Base-by-base conservation (phyloP, 164 flowering plant genomes). In the Brasenia schreberi region DNA sequence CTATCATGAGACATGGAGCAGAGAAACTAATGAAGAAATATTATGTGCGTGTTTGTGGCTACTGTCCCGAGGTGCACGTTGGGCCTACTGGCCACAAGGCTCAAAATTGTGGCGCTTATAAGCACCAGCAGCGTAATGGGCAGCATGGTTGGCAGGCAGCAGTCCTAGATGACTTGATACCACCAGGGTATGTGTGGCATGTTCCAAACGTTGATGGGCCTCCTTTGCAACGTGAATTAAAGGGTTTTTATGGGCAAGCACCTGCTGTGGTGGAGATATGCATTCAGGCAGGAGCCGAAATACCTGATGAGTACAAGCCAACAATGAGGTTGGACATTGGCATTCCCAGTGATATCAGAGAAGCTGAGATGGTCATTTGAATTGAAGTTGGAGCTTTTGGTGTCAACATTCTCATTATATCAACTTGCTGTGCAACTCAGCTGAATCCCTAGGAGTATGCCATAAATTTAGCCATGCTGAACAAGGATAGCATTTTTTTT, bases 61-160 rank as follows among this genome's bases (percentile, higher is more conserved):
- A 94, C 67, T 94, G 99, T 72, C 97, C 97, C 0, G 99, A 94
- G 73, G 79, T 94, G 18, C 99, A 94, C 59, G 85, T 94, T 10
- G 97, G 97, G 7, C 74, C 87, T 5, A 76, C 71, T n/a, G 98
- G 98, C 33, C 98, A 94, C 82, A 89, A 85, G 71, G 98, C 96
- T 5, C 97, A 89, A 70, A 88, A 89, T 76, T 94, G 98, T 65
- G 98, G 98, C 9, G 95, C 97, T 4, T 77, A 71, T 69, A 90
- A 91, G 85, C 98, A 94, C 74, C 97, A 94, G 70, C 97, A 94
- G 67, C 81, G 98, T 9, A 94, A 94, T 69, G 98, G 98, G 72
- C 98, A 91, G 71, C 98, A 94, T 69, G 98, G 97, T 17, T 94
- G 98, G 98, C 98, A 94, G 73, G 60, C 90, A 4, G 93, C 97